Percentiles rank a stretch among this genome's conserved stretches.
phyloP scores from a whole-genome alignment of 2,329 filamentous ascomycete genomes.

The Waltergamsia citrina region DNA sequence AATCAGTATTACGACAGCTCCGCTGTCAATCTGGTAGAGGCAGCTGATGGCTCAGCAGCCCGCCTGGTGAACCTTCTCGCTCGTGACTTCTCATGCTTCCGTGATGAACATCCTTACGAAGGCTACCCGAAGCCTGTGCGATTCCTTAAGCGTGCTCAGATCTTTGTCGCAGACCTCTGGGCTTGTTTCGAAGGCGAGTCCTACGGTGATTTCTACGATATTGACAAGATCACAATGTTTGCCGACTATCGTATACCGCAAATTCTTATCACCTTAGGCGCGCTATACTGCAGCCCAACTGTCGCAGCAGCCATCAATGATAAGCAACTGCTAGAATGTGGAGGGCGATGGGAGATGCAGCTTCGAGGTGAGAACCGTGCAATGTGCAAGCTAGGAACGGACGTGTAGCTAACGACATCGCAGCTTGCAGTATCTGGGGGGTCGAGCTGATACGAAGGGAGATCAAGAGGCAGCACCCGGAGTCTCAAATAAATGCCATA shows the following conservation, averaged over 20 bases:
- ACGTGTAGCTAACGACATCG: constrained; percentile 1
- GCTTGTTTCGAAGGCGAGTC: constrained; percentile 79
- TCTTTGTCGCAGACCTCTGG: constrained; percentile 93
- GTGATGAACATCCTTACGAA: constrained; percentile 70
- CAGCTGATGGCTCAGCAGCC: constrained; percentile 71
- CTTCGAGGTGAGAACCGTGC: constrained; percentile 52
- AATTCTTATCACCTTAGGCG: constrained; percentile 75
- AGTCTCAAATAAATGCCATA: constrained; percentile 71
- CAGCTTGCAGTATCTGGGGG: constrained; percentile 90
- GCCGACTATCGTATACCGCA: constrained; percentile 96
- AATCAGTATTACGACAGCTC: constrained; percentile 65
- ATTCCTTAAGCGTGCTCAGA: constrained; percentile 90
- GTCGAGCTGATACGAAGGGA: constrained; percentile 81
- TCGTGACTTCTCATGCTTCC: constrained; percentile 74
- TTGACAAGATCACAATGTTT: constrained; percentile 96
- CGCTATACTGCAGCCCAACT: constrained; percentile 74
- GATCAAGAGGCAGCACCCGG: constrained; percentile 65
- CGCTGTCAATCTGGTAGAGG: constrained; percentile 62
- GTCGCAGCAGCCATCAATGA: constrained; percentile 62
- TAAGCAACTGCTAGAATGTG: constrained; percentile 57
- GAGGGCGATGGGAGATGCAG: constrained; percentile 75
- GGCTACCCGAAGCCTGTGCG: constrained; percentile 61
- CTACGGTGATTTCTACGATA: constrained; percentile 78
- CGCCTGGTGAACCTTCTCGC: constrained; percentile 79
- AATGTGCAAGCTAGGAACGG: not conserved